Evolutionary conservation across 345 rosid genomes (phyloP), one percentile per base, ranked within the genome.

Genomic region (Passiflora organensis): DNA sequence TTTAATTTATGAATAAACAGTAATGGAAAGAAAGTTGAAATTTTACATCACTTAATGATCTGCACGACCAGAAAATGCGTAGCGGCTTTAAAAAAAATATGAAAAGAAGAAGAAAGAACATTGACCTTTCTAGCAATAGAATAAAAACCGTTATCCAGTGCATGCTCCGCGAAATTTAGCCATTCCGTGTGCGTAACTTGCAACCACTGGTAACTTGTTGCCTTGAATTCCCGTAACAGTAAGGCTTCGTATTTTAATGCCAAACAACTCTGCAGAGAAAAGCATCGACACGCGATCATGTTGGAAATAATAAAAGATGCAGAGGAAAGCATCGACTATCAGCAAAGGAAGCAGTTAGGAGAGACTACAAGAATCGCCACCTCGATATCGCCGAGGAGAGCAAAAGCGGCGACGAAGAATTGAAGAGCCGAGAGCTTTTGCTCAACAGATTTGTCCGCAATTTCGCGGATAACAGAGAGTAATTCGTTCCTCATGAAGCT

Each of bases 231-330:
- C 37, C 95, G 68, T 45, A 86, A 63, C 62, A 48, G 59, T 39
- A 86, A 73, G 2, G 83, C 94, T 79, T 89, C 99, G 14, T 89
- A 89, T 56, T 71, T 78, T 72, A 86, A 43, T 13, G 91, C 95
- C 67, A 86, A 74, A 71, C 83, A 82, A 63, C 84, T 84, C 99
- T 82, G 60, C 2, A 6, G 9, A 52, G n/a, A 59, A 14, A 56
- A 37, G 2, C 19, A 34, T n/a, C n/a, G n/a, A n/a, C n/a, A n/a
- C n/a, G n/a, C n/a, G n/a, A n/a, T n/a, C n/a, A n/a, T n/a, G n/a
- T n/a, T n/a, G 34, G 19, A 11, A 19, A 18, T 13, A 42, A 48
- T 15, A 1, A 6, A 19, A 9, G 4, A 44, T 10, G 51, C 8
- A 53, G 10, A 36, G 28, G 13, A 34, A 17, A 48, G 24, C n/a